A percentile compares a stretch with the other conserved stretches of the same genome.
phyloP scores from a whole-genome alignment of 164 flowering plant species.

The Stephania japonica region DNA sequence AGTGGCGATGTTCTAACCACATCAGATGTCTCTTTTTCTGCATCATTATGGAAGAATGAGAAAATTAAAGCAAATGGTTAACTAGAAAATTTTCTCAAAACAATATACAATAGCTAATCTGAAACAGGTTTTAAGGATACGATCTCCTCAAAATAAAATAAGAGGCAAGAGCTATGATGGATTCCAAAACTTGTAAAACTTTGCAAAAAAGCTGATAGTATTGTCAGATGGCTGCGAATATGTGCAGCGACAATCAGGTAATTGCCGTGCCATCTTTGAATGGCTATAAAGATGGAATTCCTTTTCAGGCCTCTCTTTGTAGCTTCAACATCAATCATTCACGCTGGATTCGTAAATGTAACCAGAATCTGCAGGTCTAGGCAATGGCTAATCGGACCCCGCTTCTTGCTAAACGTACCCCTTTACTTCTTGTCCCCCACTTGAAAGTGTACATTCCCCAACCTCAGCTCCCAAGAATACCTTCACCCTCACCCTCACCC shows the following conservation, averaged over 20 bases:
- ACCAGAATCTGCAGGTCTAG: neutral
- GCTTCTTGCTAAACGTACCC: no score
- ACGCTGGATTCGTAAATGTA: neutral
- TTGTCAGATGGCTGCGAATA: neutral
- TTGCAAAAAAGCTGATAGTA: neutral
- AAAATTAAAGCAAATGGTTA: neutral
- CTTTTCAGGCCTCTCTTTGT: neutral
- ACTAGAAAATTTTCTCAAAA: neutral
- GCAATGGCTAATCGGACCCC: no score
- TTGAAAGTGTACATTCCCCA: no score
- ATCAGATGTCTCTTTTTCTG: constrained; percentile 41
- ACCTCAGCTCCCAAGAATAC: no score
- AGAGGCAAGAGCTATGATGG: neutral
- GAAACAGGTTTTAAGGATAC: neutral
- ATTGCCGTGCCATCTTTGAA: neutral
- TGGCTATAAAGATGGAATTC: neutral
- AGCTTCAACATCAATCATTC: neutral
- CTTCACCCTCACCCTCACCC: no score
- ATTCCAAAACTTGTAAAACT: neutral
- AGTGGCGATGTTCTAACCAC: constrained; percentile 66
- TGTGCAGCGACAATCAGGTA: neutral
- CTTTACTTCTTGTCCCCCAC: no score
- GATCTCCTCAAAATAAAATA: neutral
- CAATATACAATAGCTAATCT: neutral
- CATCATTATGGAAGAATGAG: constrained; percentile 1